A percentile compares a stretch with the other conserved stretches of the same genome.
Conservation (phyloP, 2,329 filamentous ascomycete genomes). For the Penicillium paneum region DNA sequence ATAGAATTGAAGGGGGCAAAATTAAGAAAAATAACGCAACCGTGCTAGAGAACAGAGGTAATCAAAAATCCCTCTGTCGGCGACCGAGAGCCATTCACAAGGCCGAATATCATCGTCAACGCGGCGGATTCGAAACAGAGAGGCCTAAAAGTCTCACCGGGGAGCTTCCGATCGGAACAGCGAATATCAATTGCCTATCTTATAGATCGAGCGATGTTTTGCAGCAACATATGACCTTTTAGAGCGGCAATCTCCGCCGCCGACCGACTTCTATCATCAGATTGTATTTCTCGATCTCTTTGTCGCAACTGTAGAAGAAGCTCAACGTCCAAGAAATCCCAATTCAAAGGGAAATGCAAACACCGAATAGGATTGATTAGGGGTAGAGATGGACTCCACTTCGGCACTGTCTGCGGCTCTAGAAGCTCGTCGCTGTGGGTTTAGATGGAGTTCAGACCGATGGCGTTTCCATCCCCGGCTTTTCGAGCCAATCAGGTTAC, state of each 20-base stretch:
- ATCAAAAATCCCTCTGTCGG: constrained; percentile 4
- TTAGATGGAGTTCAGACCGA: not conserved
- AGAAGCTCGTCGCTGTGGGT: constrained; percentile 24
- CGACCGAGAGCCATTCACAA: constrained; percentile 11
- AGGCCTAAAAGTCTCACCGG: constrained; percentile 8
- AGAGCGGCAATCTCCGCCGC: not conserved
- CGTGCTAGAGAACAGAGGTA: constrained; percentile 2
- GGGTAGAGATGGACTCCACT: constrained; percentile 13
- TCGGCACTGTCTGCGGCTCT: constrained; percentile 29
- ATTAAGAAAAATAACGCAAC: constrained; percentile 6
- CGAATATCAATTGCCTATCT: not conserved
- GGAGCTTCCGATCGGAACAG: constrained; percentile 3
- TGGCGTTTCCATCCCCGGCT: constrained; percentile 18
- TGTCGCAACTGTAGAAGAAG: not conserved
- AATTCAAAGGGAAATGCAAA: not conserved
- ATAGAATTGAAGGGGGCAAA: not conserved
- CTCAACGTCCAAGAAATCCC: not conserved
- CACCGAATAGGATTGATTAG: constrained; percentile 1
- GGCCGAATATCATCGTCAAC: constrained; percentile 1
- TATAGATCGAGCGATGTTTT: not conserved
- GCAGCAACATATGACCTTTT: not conserved
- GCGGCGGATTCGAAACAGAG: constrained; percentile 6
- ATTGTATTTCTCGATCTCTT: not conserved
- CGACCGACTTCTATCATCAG: not conserved
- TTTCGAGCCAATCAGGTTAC: constrained; percentile 13